A percentile compares a stretch with the other conserved stretches of the same genome.
Conservation (phyloP, 805 yeast genomes). For the Myxozyma lipomycoides region DNA sequence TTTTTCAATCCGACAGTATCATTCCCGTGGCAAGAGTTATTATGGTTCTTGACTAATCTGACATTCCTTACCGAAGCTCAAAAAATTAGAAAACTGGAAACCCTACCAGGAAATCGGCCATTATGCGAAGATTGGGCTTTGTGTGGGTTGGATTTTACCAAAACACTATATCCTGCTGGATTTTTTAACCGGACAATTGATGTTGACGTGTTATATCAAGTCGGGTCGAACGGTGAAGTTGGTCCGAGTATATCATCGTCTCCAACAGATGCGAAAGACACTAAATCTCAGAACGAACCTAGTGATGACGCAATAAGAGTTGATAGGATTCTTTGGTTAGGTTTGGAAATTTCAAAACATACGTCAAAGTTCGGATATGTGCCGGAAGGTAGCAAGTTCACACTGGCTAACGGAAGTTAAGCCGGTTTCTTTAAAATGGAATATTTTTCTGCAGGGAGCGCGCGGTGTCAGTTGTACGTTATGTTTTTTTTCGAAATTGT, state of each 20-base stretch:
- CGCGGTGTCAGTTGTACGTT: no score
- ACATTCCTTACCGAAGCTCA: constrained; percentile 20
- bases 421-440: no score
- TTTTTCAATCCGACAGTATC: not conserved
- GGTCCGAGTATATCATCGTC: not conserved
- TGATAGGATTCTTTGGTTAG: constrained; percentile 22
- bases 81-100: constrained; percentile 1
- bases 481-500: no score
- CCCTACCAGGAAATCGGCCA: constrained; percentile 7
- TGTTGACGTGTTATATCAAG: constrained; percentile 4
- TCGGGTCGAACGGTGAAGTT: constrained; percentile 1
- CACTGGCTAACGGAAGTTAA: no score
- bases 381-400: not conserved
- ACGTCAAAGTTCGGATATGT: not conserved
- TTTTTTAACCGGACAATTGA: not conserved
- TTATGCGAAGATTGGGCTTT: constrained; percentile 17
- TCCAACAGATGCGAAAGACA: not conserved
- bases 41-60: constrained; percentile 15
- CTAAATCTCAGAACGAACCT: not conserved
- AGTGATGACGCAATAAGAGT: constrained; percentile 8
- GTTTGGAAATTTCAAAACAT: constrained; percentile 8
- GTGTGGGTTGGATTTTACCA: constrained; percentile 2
- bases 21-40: constrained; percentile 23
- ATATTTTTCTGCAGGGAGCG: no score
- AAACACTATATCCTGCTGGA: not conserved